These are phyloP conservation scores for Cryptococcus jaspeensis DNA, from an alignment of 1,284 basidiomycete genomes.

Conservation along the genomic window DNA sequence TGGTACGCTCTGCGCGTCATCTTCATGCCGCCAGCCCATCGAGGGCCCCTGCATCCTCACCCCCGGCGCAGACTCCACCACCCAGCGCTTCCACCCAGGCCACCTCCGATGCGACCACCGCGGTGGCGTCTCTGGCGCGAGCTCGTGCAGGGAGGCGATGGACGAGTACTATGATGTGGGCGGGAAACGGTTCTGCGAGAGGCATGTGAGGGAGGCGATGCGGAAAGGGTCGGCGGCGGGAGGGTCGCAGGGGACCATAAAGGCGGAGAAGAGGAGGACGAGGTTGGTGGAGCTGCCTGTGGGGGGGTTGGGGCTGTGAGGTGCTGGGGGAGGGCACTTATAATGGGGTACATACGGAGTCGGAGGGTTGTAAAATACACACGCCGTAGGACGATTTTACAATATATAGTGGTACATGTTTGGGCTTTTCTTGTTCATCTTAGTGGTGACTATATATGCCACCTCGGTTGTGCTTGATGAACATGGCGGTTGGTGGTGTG, in stretches of 20 bases:
- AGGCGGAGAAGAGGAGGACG: constrained; percentile 52
- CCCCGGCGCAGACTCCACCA: constrained; percentile 58
- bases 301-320: constrained; percentile 11
- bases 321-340: neutral
- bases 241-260: constrained; percentile 29
- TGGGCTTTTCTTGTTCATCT: neutral
- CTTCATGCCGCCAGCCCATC: constrained; percentile 77
- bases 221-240: neutral
- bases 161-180: constrained; percentile 82
- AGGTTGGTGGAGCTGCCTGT: constrained; percentile 44
- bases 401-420: neutral
- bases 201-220: constrained; percentile 57
- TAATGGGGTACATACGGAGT: too few relatives aligned
- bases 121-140: constrained; percentile 53
- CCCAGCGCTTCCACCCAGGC: constrained; percentile 77
- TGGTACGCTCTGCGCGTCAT: constrained; percentile 74
- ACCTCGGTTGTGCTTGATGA: too few relatives aligned
- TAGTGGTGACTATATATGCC: neutral
- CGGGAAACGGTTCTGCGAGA: constrained; percentile 75
- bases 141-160: constrained; percentile 37
- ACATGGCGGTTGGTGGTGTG: too few relatives aligned
- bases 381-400: neutral
- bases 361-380: neutral
- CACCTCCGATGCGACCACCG: constrained; percentile 62
- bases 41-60: constrained; percentile 81